Conservation (phyloP, 495 filamentous ascomycete species). For the Aspergillus sclerotiicarbonarius region DNA sequence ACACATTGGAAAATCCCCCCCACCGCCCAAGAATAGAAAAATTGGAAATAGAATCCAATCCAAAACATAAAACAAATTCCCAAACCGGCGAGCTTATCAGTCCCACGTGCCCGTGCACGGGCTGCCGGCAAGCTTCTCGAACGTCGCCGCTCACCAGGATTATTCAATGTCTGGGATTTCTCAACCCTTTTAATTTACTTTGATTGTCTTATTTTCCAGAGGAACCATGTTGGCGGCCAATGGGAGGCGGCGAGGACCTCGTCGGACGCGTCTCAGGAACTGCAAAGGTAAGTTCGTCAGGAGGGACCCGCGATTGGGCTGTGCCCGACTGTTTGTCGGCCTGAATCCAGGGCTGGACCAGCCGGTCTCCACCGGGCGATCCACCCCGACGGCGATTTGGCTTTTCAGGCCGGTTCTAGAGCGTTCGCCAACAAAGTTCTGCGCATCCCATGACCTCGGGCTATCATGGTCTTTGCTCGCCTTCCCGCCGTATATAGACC, state of each 20-base stretch:
- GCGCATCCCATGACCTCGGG: slow-evolving; percentile 2
- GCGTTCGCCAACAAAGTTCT: background rate
- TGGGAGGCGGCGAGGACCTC: background rate
- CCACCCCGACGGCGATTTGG: background rate
- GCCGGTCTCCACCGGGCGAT: background rate
- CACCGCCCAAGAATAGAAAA: background rate
- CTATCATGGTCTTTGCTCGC: background rate
- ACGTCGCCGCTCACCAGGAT: background rate
- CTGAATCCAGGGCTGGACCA: slow-evolving; percentile 7
- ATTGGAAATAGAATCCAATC: background rate
- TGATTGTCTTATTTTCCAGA: too few species aligned
- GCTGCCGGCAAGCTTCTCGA: background rate
- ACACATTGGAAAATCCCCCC: background rate
- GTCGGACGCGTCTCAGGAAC: background rate
- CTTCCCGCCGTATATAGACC: slow-evolving; percentile 2
- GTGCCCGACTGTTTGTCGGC: slow-evolving; percentile 1
- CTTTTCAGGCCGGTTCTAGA: background rate
- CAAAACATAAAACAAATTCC: background rate
- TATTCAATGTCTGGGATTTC: background rate
- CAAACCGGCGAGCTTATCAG: background rate
- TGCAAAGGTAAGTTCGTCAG: background rate
- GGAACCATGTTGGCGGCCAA: background rate
- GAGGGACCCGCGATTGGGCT: background rate
- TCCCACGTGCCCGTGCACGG: slow-evolving; percentile 5
- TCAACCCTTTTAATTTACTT: too few species aligned